Conservation (phyloP, 1,284 basidiomycete species). For the Puccinia novopanici region DNA sequence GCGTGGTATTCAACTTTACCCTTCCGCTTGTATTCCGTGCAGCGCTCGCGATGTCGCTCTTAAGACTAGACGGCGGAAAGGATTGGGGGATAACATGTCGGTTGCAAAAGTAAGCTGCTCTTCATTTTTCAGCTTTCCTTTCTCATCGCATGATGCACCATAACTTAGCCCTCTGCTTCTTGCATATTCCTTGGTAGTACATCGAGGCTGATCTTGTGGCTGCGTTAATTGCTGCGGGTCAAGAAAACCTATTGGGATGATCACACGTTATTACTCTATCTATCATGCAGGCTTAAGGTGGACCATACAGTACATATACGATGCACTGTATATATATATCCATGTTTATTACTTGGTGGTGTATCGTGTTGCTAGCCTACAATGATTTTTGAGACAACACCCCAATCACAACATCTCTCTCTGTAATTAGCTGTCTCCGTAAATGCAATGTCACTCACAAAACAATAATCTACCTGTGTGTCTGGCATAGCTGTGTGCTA, state of each 20-base stretch:
- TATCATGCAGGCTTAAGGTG: not conserved
- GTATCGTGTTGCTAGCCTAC: not conserved
- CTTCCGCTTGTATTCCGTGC: constrained; percentile 63
- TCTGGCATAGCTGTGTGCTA: too few species aligned
- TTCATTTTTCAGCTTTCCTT: not conserved
- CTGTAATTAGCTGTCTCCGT: not conserved
- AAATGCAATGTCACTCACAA: not conserved
- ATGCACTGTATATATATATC: constrained; percentile 16
- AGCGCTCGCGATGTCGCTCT: constrained; percentile 80
- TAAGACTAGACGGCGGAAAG: constrained; percentile 94
- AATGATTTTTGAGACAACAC: not conserved
- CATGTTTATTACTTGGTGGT: constrained; percentile 12
- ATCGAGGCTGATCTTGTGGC: constrained; percentile 49
- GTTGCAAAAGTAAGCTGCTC: constrained; percentile 44
- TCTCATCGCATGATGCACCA: not conserved
- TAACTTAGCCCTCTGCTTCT: not conserved
- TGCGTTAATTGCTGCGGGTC: constrained; percentile 45
- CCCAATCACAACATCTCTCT: not conserved
- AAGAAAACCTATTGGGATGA: constrained; percentile 48
- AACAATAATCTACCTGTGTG: too few species aligned
- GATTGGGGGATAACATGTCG: constrained; percentile 67
- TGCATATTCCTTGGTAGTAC: constrained; percentile 17
- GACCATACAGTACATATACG: not conserved
- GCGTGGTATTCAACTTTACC: too few species aligned
- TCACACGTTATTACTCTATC: not conserved